Conservation (phyloP, 2,329 filamentous ascomycete species). For the Cucurbitaria berberidis region DNA sequence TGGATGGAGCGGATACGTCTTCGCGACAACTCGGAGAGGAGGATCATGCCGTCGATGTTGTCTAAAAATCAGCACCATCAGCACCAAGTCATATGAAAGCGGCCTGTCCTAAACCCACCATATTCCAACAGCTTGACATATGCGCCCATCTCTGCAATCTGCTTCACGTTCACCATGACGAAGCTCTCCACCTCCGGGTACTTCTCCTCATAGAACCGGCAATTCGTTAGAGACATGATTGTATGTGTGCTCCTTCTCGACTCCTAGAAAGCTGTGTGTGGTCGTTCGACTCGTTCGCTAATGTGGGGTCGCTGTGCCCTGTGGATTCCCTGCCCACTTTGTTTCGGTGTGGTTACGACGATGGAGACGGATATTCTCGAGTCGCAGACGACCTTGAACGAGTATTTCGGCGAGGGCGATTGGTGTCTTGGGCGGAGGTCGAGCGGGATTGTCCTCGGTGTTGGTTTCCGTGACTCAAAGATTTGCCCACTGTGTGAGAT, state of each 20-base stretch:
- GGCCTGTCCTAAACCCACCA: conserved; percentile 35
- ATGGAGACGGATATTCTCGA: not conserved
- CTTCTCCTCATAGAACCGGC: conserved; percentile 97
- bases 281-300: conserved; percentile 16
- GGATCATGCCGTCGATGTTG: conserved; percentile 99
- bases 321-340: not conserved
- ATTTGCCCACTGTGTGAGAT: conserved; percentile 32
- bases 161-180: conserved; percentile 99
- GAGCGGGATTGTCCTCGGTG: conserved; percentile 7
- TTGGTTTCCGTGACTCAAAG: conserved; percentile 30
- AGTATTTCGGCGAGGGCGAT: not conserved
- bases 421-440: conserved; percentile 1
- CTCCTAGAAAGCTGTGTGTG: conserved; percentile 8
- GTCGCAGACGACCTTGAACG: not conserved
- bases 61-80: conserved; percentile 56
- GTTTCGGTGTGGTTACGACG: not conserved
- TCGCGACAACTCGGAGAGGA: conserved; percentile 95
- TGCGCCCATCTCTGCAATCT: conserved; percentile 99
- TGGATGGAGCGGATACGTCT: conserved; percentile 98
- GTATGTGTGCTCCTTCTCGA: conserved; percentile 35
- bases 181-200: conserved; percentile 99
- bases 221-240: conserved; percentile 95
- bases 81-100: not conserved
- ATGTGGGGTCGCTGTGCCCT: conserved; percentile 9
- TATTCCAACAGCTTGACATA: conserved; percentile 99